Evolutionary conservation across 306 rosid species (phyloP).

Genomic region (Cucumis melo): DNA sequence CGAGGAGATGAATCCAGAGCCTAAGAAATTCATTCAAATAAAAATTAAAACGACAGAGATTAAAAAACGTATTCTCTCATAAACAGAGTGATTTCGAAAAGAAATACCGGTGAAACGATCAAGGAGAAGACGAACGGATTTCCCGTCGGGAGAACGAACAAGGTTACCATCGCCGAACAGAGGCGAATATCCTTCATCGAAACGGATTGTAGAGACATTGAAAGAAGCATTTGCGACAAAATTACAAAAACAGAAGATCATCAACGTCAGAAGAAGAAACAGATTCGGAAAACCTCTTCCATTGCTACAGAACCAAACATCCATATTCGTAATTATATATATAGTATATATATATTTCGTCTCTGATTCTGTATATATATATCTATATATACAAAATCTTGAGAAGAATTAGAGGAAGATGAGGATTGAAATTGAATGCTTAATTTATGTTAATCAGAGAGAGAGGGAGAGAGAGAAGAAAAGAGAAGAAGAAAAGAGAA

Average conservation of each 20-base stretch:
- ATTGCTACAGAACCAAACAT: constrained; percentile 24
- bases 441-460: background rate
- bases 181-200: constrained; percentile 46
- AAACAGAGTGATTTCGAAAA: background rate
- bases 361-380: constrained; percentile 5
- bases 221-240: constrained; percentile 29
- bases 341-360: background rate
- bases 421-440: background rate
- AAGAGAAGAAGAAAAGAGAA: background rate
- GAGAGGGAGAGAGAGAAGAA: background rate
- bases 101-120: constrained; percentile 72
- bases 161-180: constrained; percentile 74
- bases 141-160: constrained; percentile 67
- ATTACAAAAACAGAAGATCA: constrained; percentile 1
- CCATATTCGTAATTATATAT: constrained; percentile 10
- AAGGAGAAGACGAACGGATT: constrained; percentile 71
- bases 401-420: background rate
- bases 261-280: constrained; percentile 2
- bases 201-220: constrained; percentile 52
- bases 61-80: background rate
- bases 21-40: constrained; percentile 10
- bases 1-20: constrained; percentile 87
- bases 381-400: background rate
- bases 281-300: background rate
- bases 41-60: background rate